These are phyloP conservation scores for Cryoendolithus antarcticus DNA, from an alignment of 2,329 filamentous ascomycete genomes.

Conservation along the genomic window DNA sequence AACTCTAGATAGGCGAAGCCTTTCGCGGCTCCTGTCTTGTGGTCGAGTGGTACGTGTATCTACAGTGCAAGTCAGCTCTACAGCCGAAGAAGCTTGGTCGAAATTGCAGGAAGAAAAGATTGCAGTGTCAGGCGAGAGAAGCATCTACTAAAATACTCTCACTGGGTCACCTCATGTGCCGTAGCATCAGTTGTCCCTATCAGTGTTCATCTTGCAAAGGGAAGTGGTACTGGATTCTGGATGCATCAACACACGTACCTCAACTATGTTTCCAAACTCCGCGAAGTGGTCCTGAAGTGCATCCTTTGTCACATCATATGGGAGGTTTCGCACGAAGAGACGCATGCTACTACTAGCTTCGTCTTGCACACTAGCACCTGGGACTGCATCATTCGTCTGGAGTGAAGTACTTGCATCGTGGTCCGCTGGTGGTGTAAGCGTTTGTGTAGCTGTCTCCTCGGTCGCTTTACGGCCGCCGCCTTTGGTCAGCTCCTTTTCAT, in stretches of 20 bases:
- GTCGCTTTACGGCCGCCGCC: no score
- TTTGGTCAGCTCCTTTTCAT: no score
- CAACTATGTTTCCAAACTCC: conserved; percentile 63
- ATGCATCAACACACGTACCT: conserved; percentile 52
- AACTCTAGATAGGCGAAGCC: conserved; percentile 85
- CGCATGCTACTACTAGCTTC: conserved; percentile 58
- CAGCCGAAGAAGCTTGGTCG: no score
- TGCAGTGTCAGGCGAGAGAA: conserved; percentile 44
- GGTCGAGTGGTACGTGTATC: conserved; percentile 76
- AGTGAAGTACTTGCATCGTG: neutral
- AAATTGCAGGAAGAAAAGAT: no score
- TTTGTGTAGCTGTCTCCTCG: no score
- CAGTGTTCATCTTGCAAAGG: conserved; percentile 74
- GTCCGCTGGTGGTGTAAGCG: no score
- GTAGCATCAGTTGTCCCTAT: conserved; percentile 99
- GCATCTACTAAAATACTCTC: conserved; percentile 99
- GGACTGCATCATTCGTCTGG: neutral
- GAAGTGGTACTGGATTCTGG: conserved; percentile 11
- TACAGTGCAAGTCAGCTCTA: conserved; percentile 28
- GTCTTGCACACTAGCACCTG: conserved; percentile 18
- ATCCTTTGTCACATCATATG: conserved; percentile 66
- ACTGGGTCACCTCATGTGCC: conserved; percentile 82
- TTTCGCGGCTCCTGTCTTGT: conserved; percentile 60
- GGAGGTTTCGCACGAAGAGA: conserved; percentile 79
- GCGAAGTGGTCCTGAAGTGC: conserved; percentile 63